Evolutionary conservation across 805 yeast genomes (phyloP).

Genomic region (Teunomyces aglyptinius): DNA sequence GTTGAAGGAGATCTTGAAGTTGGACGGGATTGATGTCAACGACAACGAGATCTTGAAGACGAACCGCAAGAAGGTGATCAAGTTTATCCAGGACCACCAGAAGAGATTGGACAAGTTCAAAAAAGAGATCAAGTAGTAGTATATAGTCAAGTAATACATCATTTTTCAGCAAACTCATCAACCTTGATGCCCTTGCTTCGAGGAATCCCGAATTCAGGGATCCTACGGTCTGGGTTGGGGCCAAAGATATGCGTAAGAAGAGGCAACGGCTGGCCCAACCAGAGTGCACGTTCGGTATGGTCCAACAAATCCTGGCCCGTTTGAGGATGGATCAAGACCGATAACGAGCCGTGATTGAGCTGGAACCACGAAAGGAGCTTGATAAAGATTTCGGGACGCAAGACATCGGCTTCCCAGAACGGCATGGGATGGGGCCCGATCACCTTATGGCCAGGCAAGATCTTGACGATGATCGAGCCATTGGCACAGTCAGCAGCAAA

Average conservation of each 20-base stretch:
- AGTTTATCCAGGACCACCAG: constrained; percentile 57
- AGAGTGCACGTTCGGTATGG: constrained; percentile 28
- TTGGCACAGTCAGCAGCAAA: constrained; percentile 22
- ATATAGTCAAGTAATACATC: not conserved
- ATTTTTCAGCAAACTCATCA: constrained; percentile 10
- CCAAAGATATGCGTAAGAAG: constrained; percentile 15
- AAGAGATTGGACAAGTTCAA: constrained; percentile 52
- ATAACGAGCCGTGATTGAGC: constrained; percentile 27
- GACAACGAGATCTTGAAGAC: constrained; percentile 52
- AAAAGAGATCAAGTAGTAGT: constrained; percentile 18
- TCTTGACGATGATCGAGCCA: constrained; percentile 30
- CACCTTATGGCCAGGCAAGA: constrained; percentile 21
- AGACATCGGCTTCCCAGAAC: constrained; percentile 36
- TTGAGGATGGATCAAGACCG: constrained; percentile 34
- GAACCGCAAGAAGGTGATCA: constrained; percentile 59
- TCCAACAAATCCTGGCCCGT: constrained; percentile 28
- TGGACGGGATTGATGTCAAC: constrained; percentile 61
- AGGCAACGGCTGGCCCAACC: constrained; percentile 28
- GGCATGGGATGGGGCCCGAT: constrained; percentile 34
- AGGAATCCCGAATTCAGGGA: constrained; percentile 28
- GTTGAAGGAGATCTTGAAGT: constrained; percentile 60
- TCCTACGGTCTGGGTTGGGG: constrained; percentile 7
- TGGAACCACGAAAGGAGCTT: constrained; percentile 30
- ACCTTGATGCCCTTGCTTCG: constrained; percentile 15
- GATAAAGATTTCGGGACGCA: constrained; percentile 27